Evolutionary conservation across 345 rosid genomes (phyloP).

Genomic region (Lumnitzera racemosa): DNA sequence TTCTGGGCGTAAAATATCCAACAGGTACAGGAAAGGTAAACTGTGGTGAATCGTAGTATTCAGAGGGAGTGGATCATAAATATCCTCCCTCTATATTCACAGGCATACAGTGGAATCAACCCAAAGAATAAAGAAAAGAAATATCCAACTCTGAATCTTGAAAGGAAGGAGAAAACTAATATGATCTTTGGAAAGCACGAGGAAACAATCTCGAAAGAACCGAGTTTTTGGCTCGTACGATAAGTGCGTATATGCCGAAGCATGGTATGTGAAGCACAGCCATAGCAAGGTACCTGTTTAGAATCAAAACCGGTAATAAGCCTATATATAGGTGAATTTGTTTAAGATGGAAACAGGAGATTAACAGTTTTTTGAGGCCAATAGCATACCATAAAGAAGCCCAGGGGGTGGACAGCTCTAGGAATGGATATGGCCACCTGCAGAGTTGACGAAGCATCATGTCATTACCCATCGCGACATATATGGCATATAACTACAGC

Average conservation of each 20-base stretch:
- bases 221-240: slow-evolving; percentile 40
- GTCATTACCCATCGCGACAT: not conserved
- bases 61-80: not conserved
- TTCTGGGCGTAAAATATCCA: too few relatives aligned
- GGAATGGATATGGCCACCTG: slow-evolving; percentile 97
- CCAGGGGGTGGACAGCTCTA: slow-evolving; percentile 55
- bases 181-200: slow-evolving; percentile 30
- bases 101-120: not conserved
- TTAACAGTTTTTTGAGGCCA: too few relatives aligned
- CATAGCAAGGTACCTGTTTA: slow-evolving; percentile 50
- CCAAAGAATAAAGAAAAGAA: not conserved
- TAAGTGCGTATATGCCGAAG: slow-evolving; percentile 48
- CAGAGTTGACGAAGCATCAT: not conserved
- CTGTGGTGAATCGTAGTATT: too few relatives aligned
- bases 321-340: not conserved
- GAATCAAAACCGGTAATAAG: not conserved
- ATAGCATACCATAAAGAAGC: slow-evolving; percentile 64
- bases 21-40: too few relatives aligned
- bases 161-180: slow-evolving; percentile 10
- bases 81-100: not conserved
- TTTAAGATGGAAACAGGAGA: not conserved
- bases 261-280: slow-evolving; percentile 67
- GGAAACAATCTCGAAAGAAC: slow-evolving; percentile 47
- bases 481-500: not conserved
- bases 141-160: not conserved